Evolutionary conservation across 1,284 basidiomycete species (phyloP).

Genomic region (Moesziomyces globuligerus): DNA sequence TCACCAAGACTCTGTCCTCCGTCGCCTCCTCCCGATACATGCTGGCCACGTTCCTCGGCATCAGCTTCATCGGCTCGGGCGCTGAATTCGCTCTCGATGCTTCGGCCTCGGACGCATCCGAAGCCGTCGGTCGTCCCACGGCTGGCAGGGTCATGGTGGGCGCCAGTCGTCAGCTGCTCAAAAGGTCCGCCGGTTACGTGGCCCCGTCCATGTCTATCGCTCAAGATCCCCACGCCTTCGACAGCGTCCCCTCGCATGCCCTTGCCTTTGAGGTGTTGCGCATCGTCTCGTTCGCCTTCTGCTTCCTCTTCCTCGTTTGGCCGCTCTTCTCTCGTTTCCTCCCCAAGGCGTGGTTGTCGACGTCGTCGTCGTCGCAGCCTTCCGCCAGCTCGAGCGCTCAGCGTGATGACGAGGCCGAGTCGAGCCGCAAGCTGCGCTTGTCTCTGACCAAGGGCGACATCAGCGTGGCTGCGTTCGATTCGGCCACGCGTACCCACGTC

Average conservation of each 20-base stretch:
- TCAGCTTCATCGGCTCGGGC: slow-evolving; percentile 58
- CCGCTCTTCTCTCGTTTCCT: slow-evolving; percentile 37
- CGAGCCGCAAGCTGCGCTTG: slow-evolving; percentile 25
- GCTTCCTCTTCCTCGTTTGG: slow-evolving; percentile 49
- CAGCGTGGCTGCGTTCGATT: slow-evolving; percentile 22
- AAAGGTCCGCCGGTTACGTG: slow-evolving; percentile 50
- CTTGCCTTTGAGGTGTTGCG: slow-evolving; percentile 58
- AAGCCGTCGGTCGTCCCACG: slow-evolving; percentile 30
- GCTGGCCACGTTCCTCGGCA: slow-evolving; percentile 59
- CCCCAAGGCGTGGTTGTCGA: slow-evolving; percentile 4
- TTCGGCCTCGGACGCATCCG: slow-evolving; percentile 13
- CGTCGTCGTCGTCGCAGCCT: background rate
- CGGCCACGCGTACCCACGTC: slow-evolving; percentile 13
- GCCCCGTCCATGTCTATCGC: slow-evolving; percentile 14
- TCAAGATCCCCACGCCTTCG: slow-evolving; percentile 41
- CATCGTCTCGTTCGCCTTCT: slow-evolving; percentile 38
- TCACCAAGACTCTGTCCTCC: slow-evolving; percentile 22
- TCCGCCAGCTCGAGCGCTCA: slow-evolving; percentile 3
- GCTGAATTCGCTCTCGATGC: slow-evolving; percentile 42
- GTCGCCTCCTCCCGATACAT: slow-evolving; percentile 57
- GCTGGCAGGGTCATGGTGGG: slow-evolving; percentile 47
- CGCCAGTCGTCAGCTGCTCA: slow-evolving; percentile 62
- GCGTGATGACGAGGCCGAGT: background rate
- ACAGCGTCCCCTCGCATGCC: slow-evolving; percentile 51
- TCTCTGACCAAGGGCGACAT: slow-evolving; percentile 27